These are phyloP conservation scores for Chaetomium sp. DNA, from an alignment of 2,329 filamentous ascomycete species.

Conservation along the genomic window DNA sequence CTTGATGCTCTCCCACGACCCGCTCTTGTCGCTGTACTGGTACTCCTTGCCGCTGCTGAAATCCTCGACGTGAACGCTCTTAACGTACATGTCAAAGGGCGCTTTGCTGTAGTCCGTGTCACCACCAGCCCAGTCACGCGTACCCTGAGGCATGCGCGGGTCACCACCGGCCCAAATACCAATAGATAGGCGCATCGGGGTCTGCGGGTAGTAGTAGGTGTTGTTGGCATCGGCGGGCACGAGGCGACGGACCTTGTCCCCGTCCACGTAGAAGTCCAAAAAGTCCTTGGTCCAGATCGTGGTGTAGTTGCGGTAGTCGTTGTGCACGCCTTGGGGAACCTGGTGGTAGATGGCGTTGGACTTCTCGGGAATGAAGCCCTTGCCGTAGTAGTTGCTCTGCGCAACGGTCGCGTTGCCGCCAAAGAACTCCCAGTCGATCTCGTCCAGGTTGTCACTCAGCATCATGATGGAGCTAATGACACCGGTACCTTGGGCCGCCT, in stretches of 20 bases:
- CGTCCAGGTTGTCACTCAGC: conserved; percentile 76
- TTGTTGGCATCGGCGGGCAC: conserved; percentile 53
- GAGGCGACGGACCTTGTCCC: conserved; percentile 57
- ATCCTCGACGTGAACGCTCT: conserved; percentile 50
- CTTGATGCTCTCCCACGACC: conserved; percentile 59
- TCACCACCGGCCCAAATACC: conserved; percentile 63
- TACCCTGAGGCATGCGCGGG: conserved; percentile 45
- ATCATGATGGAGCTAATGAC: conserved; percentile 79
- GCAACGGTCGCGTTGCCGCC: conserved; percentile 58
- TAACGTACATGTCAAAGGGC: conserved; percentile 69
- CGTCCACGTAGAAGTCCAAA: conserved; percentile 66
- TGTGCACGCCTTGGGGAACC: conserved; percentile 47
- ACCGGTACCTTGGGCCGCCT: conserved; percentile 66
- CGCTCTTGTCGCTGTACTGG: conserved; percentile 54
- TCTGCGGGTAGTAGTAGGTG: conserved; percentile 64
- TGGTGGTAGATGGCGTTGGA: conserved; percentile 56
- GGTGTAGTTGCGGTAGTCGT: conserved; percentile 70
- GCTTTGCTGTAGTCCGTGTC: conserved; percentile 57
- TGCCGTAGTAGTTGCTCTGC: conserved; percentile 74
- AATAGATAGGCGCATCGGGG: conserved; percentile 63
- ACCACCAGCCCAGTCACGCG: conserved; percentile 65
- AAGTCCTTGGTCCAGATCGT: conserved; percentile 62
- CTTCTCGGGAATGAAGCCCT: conserved; percentile 56
- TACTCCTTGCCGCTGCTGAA: conserved; percentile 60
- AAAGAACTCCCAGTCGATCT: conserved; percentile 82